Base-by-base conservation (phyloP, 2,329 filamentous ascomycete species). In the Pezicula radicicola region DNA sequence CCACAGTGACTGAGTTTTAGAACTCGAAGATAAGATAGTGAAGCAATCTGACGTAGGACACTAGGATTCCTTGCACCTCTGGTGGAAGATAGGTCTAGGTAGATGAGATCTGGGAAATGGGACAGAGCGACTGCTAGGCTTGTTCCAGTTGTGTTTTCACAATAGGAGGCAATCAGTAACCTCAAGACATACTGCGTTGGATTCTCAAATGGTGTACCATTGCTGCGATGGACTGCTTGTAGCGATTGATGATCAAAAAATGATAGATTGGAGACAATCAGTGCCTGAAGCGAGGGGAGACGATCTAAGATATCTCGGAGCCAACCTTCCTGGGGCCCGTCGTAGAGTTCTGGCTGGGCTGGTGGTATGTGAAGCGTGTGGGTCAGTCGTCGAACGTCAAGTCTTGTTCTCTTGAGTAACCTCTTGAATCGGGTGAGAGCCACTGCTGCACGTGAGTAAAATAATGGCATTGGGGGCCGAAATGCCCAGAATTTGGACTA, bases 211-310 rank as follows among this genome's bases (percentile, higher is more conserved):
- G 48, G 35, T 36, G 27, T 13, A 4, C 44, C 27, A 18, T 18
- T 19, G 15, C 30, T 35, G 9, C 50, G 49, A 45, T 58, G 55
- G 15, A 58, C 43, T 1, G 33, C 45, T 15, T 51, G 52, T 9
- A 61, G 54, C 13, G 55, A 54, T 44, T 56, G 48, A 36, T 61
- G 59, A 36, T 58, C 55, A 36, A 61, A 61, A 27, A 58, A 58
- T 13, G 57, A 53, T 1, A 61, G 48, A 39, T 53, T 57, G 3
- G 52, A 58, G 4, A 58, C 53, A 15, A 58, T 55, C 39, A 60
- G 49, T 10, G 59, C 54, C 35, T 60, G 59, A 3, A 60, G 48
- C n/a, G 35, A 52, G 10, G 57, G 55, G 4, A 60, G 49, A 6
- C 55, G 52, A 43, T 57, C 55, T 6, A 60, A 42, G 21, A 58